Conservation (phyloP, 2,329 filamentous ascomycete species). For the Penicillium brasilianum region DNA sequence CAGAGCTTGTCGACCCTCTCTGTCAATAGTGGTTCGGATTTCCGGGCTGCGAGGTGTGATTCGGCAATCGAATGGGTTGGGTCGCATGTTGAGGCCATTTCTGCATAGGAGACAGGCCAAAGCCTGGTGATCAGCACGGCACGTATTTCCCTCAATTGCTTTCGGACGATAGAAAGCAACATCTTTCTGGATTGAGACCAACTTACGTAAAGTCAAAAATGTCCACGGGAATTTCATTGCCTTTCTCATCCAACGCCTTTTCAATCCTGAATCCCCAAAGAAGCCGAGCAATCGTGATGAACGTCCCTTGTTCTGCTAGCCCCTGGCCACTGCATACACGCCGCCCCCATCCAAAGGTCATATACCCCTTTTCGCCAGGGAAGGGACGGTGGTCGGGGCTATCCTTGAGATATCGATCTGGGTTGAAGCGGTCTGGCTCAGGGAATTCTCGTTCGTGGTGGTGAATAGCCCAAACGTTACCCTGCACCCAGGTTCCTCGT, state of each 20-base stretch:
- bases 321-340: slow-evolving; percentile 60
- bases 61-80: slow-evolving; percentile 60
- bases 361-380: slow-evolving; percentile 57
- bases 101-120: slow-evolving; percentile 34
- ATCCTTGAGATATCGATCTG: slow-evolving; percentile 48
- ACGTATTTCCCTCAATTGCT: neutral
- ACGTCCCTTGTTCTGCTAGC: slow-evolving; percentile 65
- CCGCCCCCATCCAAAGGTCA: slow-evolving; percentile 63
- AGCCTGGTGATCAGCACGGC: slow-evolving; percentile 11
- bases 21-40: slow-evolving; percentile 57
- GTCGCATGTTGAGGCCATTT: slow-evolving; percentile 65
- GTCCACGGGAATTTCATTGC: slow-evolving; percentile 58
- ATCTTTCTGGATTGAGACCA: neutral
- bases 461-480: slow-evolving; percentile 36
- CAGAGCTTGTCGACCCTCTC: slow-evolving; percentile 60
- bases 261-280: slow-evolving; percentile 63
- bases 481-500: slow-evolving; percentile 27
- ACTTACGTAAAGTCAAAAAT: slow-evolving; percentile 62
- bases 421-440: slow-evolving; percentile 40
- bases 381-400: slow-evolving; percentile 52
- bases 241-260: slow-evolving; percentile 47
- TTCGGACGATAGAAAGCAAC: neutral
- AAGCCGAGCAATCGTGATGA: slow-evolving; percentile 62
- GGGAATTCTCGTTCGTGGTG: slow-evolving; percentile 50
- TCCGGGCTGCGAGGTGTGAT: slow-evolving; percentile 57